Conservation (phyloP, 2,329 filamentous ascomycete species). For the Diaporthe helianthi region DNA sequence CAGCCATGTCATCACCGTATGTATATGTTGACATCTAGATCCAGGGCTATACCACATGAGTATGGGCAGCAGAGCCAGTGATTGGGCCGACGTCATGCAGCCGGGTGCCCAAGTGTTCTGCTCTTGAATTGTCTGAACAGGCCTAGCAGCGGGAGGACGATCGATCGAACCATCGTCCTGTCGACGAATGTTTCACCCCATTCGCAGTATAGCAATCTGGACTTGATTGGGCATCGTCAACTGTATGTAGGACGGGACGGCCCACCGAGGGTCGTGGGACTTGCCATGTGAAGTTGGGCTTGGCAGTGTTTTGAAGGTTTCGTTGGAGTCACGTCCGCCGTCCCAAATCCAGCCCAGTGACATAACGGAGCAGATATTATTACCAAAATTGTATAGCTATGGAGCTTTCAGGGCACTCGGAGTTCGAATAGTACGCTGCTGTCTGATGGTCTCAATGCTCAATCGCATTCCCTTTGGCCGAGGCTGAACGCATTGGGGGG, state of each 20-base stretch:
- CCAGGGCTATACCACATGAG: no score
- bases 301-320: no score
- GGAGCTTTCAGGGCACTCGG: neutral
- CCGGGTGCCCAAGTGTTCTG: neutral
- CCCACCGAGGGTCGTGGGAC: slow-evolving; percentile 11
- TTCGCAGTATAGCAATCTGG: neutral
- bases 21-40: neutral
- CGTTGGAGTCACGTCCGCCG: neutral
- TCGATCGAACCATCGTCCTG: slow-evolving; percentile 9
- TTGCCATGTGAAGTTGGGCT: neutral
- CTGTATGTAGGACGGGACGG: slow-evolving; percentile 7
- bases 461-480: neutral
- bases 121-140: neutral
- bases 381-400: neutral
- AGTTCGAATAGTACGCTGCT: neutral
- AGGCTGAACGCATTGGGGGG: neutral
- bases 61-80: neutral
- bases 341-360: neutral
- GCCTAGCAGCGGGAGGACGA: slow-evolving; percentile 9
- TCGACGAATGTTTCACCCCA: slow-evolving; percentile 4
- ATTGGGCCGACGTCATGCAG: slow-evolving; percentile 8
- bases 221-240: neutral
- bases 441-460: neutral
- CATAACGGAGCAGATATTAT: neutral
- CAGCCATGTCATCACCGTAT: neutral